Conservation (phyloP, 192 early-diverging fungal species). For the Coemansia sp. region DNA sequence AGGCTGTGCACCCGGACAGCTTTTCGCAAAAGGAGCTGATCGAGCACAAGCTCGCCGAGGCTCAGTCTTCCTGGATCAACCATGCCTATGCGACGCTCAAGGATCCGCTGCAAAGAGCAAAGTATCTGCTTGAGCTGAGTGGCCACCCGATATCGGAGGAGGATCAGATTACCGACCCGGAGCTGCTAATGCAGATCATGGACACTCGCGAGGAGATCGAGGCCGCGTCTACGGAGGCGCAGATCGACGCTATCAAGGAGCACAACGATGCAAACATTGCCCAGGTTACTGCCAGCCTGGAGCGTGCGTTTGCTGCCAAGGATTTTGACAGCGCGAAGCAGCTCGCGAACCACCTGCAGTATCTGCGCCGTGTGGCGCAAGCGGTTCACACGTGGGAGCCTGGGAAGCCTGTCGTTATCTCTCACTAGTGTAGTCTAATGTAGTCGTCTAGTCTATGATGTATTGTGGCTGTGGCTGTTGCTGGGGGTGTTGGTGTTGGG, state of each 20-base stretch:
- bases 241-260: constrained; percentile 56
- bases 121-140: constrained; percentile 70
- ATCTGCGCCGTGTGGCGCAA: constrained; percentile 45
- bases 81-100: constrained; percentile 78
- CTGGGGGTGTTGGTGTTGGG: no score
- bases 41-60: constrained; percentile 36
- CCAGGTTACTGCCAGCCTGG: constrained; percentile 25
- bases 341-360: constrained; percentile 70
- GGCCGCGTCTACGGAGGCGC: constrained; percentile 58
- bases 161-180: constrained; percentile 60
- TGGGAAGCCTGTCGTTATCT: constrained; percentile 12
- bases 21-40: constrained; percentile 51
- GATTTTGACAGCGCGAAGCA: constrained; percentile 59
- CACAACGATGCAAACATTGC: constrained; percentile 59
- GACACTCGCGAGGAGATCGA: constrained; percentile 74
- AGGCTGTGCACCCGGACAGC: constrained; percentile 82
- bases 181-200: constrained; percentile 82
- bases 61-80: constrained; percentile 80
- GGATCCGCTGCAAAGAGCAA: constrained; percentile 75
- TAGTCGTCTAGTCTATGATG: no score
- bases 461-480: no score
- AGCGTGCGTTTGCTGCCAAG: constrained; percentile 53
- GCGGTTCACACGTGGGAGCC: constrained; percentile 42
- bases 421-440: no score
- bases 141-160: constrained; percentile 58